These are phyloP conservation scores for Chrysophaeum taylorii DNA, from an alignment of 352 stramenopile genomes.

Conservation along the genomic window DNA sequence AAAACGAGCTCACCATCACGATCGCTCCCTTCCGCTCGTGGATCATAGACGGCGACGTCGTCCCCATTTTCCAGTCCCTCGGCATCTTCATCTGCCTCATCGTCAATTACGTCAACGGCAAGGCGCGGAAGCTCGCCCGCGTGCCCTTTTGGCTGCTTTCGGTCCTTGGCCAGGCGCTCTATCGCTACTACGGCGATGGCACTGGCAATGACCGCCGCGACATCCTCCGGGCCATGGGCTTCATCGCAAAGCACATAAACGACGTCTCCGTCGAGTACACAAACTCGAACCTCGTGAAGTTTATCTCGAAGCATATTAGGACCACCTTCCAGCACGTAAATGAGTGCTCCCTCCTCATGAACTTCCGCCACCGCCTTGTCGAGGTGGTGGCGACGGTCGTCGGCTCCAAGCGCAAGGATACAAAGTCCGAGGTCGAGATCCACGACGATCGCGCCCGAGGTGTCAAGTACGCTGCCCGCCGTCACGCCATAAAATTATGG, in stretches of 20 bases:
- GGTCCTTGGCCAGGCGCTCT: neutral
- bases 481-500: too few species aligned
- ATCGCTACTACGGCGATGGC: neutral
- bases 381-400: too few species aligned
- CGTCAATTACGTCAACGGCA: neutral
- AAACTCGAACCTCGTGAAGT: too few species aligned
- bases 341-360: too few species aligned
- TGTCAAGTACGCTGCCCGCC: too few species aligned
- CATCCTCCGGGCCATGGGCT: neutral
- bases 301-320: too few species aligned
- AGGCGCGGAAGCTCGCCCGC: neutral
- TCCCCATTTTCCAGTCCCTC: neutral
- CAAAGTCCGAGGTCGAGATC: too few species aligned
- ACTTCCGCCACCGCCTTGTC: too few species aligned
- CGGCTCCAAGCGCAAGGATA: too few species aligned
- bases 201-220: neutral
- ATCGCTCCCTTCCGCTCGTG: neutral
- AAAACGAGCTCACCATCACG: neutral
- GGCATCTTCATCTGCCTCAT: neutral
- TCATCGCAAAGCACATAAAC: neutral
- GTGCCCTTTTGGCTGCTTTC: neutral
- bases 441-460: too few species aligned
- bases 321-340: too few species aligned
- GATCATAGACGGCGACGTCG: neutral
- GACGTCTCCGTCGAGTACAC: slow-evolving; percentile 9